Evolutionary conservation across 2,329 filamentous ascomycete species (phyloP).

Genomic region (Chaetomiaceae sp.): DNA sequence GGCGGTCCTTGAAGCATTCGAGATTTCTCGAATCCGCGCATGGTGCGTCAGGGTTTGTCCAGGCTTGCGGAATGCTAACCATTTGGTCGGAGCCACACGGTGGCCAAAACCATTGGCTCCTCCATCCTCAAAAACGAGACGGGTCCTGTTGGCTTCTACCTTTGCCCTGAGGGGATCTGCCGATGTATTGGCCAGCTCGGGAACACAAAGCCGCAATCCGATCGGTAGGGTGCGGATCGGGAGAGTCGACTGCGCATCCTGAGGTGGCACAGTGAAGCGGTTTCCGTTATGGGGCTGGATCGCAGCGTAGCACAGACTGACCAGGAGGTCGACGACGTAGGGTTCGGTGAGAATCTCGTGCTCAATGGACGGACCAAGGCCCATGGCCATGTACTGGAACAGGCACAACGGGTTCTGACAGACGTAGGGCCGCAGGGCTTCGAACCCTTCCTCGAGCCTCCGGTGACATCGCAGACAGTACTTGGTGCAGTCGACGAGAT

Average conservation of each 20-base stretch:
- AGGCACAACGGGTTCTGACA: slow-evolving; percentile 71
- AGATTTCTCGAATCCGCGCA: slow-evolving; percentile 18
- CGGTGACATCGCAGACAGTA: slow-evolving; percentile 84
- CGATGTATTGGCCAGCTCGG: slow-evolving; percentile 13
- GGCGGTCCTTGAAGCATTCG: neutral
- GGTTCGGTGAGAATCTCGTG: slow-evolving; percentile 75
- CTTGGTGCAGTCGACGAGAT: slow-evolving; percentile 73
- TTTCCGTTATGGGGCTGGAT: slow-evolving; percentile 19
- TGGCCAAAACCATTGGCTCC: neutral
- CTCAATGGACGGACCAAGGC: slow-evolving; percentile 78
- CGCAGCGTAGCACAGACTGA: slow-evolving; percentile 72
- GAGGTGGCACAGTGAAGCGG: neutral
- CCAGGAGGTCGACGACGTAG: slow-evolving; percentile 74
- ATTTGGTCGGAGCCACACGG: slow-evolving; percentile 4
- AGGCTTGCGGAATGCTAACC: slow-evolving; percentile 17
- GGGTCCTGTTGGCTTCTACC: neutral
- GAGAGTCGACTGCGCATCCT: too few relatives aligned
- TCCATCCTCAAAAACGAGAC: slow-evolving; percentile 9
- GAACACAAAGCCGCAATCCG: slow-evolving; percentile 36
- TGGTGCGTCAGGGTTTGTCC: neutral
- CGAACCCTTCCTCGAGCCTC: slow-evolving; percentile 57
- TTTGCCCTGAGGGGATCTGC: neutral
- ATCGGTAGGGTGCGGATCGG: slow-evolving; percentile 39
- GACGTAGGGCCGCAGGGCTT: slow-evolving; percentile 71
- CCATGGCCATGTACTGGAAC: slow-evolving; percentile 83